Conservation (phyloP, 164 flowering plant species). For the Magnolia kwangsiensis region DNA sequence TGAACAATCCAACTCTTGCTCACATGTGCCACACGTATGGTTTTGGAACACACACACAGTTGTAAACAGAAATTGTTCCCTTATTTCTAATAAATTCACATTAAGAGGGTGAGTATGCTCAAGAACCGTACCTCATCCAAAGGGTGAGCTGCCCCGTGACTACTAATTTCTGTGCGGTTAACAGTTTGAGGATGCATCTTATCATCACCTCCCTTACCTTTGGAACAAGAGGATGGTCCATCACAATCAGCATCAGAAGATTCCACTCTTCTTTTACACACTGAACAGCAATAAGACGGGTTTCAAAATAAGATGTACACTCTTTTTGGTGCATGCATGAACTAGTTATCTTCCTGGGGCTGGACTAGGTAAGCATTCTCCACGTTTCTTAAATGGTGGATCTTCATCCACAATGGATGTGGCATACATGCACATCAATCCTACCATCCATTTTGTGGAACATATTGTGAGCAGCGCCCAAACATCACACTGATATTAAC, state of each 20-base stretch:
- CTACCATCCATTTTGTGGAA: neutral
- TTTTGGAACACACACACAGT: too few relatives aligned
- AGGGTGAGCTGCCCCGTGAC: slow-evolving; percentile 5
- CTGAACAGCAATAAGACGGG: slow-evolving; percentile 2
- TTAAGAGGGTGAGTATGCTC: neutral
- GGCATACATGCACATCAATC: neutral
- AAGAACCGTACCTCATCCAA: slow-evolving; percentile 16
- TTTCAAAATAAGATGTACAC: neutral
- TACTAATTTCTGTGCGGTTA: slow-evolving; percentile 1
- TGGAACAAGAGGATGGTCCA: slow-evolving; percentile 10
- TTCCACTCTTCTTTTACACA: slow-evolving; percentile 10
- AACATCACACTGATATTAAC: too few relatives aligned
- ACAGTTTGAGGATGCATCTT: slow-evolving; percentile 6
- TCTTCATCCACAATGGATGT: neutral
- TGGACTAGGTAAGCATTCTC: too few relatives aligned
- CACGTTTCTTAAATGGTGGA: neutral
- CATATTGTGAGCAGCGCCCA: neutral
- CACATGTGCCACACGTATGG: neutral
- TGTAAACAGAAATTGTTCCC: too few relatives aligned
- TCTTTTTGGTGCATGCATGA: too few relatives aligned
- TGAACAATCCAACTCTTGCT: neutral
- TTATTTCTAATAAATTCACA: too few relatives aligned
- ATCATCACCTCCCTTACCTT: slow-evolving; percentile 10
- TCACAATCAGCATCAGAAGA: slow-evolving; percentile 16
- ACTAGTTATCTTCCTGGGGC: too few relatives aligned